Conservation (phyloP, 2,329 filamentous ascomycete genomes). For the Beauveria sp. region DNA sequence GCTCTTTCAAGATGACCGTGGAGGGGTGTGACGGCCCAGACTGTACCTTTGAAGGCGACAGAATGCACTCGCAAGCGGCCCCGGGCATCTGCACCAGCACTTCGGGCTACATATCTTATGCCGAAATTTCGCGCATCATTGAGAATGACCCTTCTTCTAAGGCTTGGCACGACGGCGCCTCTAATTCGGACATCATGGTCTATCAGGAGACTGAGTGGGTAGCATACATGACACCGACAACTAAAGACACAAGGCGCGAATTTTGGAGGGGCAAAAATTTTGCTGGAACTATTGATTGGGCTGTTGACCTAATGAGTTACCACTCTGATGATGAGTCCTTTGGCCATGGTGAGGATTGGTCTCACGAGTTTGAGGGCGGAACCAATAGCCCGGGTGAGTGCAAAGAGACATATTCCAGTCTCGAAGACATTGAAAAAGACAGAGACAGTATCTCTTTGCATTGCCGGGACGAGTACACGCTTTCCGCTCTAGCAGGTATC, state of each 20-base stretch:
- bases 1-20: slow-evolving; percentile 22
- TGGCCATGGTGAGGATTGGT: background rate
- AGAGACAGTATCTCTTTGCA: background rate
- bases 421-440: background rate
- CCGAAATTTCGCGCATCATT: slow-evolving; percentile 22
- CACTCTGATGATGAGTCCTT: background rate
- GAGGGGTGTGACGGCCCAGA: slow-evolving; percentile 15
- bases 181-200: background rate
- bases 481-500: background rate
- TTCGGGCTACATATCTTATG: slow-evolving; percentile 23
- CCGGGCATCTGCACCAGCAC: slow-evolving; percentile 22
- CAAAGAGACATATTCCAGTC: background rate
- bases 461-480: background rate
- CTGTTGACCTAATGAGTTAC: slow-evolving; percentile 13
- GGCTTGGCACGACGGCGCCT: background rate
- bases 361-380: background rate
- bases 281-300: slow-evolving; percentile 17
- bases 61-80: slow-evolving; percentile 15
- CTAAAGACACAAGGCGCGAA: slow-evolving; percentile 5
- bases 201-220: slow-evolving; percentile 14
- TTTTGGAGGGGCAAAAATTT: slow-evolving; percentile 11
- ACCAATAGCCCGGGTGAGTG: background rate
- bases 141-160: slow-evolving; percentile 14
- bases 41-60: slow-evolving; percentile 18
- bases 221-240: slow-evolving; percentile 14